Conservation (phyloP, 2,329 filamentous ascomycete species). For the Ilyonectria mors-panacis region DNA sequence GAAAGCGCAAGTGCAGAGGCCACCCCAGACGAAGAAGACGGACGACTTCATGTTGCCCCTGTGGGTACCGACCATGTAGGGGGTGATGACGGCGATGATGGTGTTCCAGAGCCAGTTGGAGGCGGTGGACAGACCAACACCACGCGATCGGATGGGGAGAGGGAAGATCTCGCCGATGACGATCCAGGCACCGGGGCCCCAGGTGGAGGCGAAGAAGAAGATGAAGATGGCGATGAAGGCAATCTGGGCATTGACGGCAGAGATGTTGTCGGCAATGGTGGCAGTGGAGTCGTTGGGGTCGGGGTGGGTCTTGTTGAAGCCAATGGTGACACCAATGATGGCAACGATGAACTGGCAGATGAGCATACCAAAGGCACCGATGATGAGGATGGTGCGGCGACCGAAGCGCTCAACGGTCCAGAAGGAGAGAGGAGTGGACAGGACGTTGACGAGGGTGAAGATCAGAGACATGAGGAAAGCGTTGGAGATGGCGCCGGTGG, state of each 20-base stretch:
- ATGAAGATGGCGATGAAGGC: slow-evolving; percentile 86
- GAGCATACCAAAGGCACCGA: slow-evolving; percentile 86
- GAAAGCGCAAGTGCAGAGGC: slow-evolving; percentile 68
- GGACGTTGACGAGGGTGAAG: slow-evolving; percentile 90
- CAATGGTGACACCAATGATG: slow-evolving; percentile 78
- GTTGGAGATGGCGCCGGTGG: slow-evolving; percentile 81
- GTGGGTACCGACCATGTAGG: slow-evolving; percentile 72
- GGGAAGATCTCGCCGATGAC: slow-evolving; percentile 85
- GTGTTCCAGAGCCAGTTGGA: slow-evolving; percentile 91
- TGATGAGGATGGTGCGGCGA: slow-evolving; percentile 84
- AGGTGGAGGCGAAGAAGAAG: slow-evolving; percentile 83
- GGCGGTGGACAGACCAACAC: slow-evolving; percentile 88
- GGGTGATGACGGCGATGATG: slow-evolving; percentile 74
- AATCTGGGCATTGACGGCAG: slow-evolving; percentile 78
- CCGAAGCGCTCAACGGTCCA: slow-evolving; percentile 87
- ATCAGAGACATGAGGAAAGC: slow-evolving; percentile 87
- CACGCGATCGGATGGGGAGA: slow-evolving; percentile 87
- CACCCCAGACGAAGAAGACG: slow-evolving; percentile 75
- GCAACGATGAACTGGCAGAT: slow-evolving; percentile 90
- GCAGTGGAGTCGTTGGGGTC: slow-evolving; percentile 59
- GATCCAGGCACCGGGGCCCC: slow-evolving; percentile 79
- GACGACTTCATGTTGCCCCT: slow-evolving; percentile 60
- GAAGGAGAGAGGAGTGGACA: slow-evolving; percentile 89
- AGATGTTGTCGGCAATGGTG: slow-evolving; percentile 65
- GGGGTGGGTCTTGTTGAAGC: slow-evolving; percentile 64